Percentiles rank a stretch among this genome's conserved stretches.
Evolutionary conservation across 257 asterid genomes (phyloP).

Genomic region (Linaria vulgaris): DNA sequence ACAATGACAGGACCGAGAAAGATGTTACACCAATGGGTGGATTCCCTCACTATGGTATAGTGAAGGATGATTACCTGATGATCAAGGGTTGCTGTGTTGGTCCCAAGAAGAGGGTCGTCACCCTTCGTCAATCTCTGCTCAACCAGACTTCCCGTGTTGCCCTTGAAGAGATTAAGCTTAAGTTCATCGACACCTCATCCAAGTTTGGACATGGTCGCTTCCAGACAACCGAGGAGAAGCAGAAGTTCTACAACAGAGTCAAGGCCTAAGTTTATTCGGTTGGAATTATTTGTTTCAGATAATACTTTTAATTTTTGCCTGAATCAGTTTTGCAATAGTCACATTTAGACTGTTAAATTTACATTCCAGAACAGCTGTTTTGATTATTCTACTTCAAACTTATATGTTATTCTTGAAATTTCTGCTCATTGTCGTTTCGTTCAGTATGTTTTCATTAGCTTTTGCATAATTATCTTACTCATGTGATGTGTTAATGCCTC

Average conservation of each 20-base stretch:
- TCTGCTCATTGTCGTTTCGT: not conserved
- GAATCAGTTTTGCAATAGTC: slow-evolving; percentile 15
- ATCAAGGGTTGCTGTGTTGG: slow-evolving; percentile 85
- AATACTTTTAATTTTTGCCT: not conserved
- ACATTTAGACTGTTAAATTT: not conserved
- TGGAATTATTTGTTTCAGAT: not conserved
- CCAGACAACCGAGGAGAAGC: slow-evolving; percentile 82
- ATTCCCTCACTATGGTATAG: slow-evolving; percentile 78
- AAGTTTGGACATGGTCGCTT: slow-evolving; percentile 85
- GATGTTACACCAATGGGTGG: slow-evolving; percentile 89
- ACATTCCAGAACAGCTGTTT: slow-evolving; percentile 4
- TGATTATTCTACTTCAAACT: not conserved
- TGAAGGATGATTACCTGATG: slow-evolving; percentile 70
- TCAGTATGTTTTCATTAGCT: slow-evolving; percentile 17
- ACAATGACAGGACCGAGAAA: slow-evolving; percentile 64
- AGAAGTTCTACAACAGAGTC: slow-evolving; percentile 56
- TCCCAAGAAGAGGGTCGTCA: slow-evolving; percentile 78
- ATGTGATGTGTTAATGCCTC: no score
- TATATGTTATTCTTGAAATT: slow-evolving; percentile 12
- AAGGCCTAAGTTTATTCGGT: slow-evolving; percentile 41
- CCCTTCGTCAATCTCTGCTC: slow-evolving; percentile 72
- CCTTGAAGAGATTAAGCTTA: slow-evolving; percentile 68
- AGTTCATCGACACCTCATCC: slow-evolving; percentile 75
- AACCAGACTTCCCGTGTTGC: slow-evolving; percentile 78
- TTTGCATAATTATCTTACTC: not conserved